Conservation (phyloP, 1,139 yeast species). For the Candida sojae region DNA sequence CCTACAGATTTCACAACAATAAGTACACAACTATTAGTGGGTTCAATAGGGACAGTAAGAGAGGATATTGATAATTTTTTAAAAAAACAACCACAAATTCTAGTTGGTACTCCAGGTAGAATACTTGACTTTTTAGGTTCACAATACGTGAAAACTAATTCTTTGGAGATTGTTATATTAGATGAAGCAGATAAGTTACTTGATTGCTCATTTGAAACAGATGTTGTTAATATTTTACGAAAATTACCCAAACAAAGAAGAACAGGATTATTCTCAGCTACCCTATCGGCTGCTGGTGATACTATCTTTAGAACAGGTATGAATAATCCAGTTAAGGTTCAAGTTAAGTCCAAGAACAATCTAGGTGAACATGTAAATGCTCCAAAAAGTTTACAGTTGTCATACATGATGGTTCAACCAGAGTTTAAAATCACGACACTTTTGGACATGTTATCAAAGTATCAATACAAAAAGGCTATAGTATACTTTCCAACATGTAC, state of each 20-base stretch:
- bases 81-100: conserved; percentile 61
- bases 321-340: conserved; percentile 84
- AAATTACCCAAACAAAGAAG: conserved; percentile 85
- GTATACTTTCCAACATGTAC: conserved; percentile 92
- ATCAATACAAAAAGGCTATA: conserved; percentile 70
- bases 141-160: conserved; percentile 49
- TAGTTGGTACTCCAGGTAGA: conserved; percentile 95
- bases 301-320: conserved; percentile 75
- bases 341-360: conserved; percentile 56
- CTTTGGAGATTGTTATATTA: conserved; percentile 73
- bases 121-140: conserved; percentile 67
- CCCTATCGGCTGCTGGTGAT: conserved; percentile 77
- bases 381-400: conserved; percentile 68
- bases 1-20: conserved; percentile 52
- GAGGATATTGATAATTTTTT: conserved; percentile 70
- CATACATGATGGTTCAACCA: conserved; percentile 63
- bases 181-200: conserved; percentile 94
- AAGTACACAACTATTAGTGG: conserved; percentile 74
- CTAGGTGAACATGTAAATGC: conserved; percentile 22
- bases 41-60: conserved; percentile 70
- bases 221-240: conserved; percentile 65
- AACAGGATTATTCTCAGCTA: conserved; percentile 92
- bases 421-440: conserved; percentile 60
- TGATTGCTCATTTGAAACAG: conserved; percentile 74
- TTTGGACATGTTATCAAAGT: conserved; percentile 52